A percentile compares a stretch with the other conserved stretches of the same genome.
Conservation (phyloP, 257 asterid genomes). For the Rhazya stricta region DNA sequence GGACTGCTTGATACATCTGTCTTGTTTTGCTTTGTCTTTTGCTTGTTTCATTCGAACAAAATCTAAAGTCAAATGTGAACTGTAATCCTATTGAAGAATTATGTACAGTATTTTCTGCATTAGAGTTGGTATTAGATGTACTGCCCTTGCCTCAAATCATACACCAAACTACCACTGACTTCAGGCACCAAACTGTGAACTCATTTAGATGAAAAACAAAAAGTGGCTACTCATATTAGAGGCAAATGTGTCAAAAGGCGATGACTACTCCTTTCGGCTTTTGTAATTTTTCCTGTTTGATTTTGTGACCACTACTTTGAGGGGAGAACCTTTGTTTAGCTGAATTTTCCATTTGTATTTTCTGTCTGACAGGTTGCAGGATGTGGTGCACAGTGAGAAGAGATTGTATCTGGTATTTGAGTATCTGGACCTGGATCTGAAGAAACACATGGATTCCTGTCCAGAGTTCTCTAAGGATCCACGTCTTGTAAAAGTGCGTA, state of each 20-base stretch:
- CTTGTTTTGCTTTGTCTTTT: neutral
- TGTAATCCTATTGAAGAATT: neutral
- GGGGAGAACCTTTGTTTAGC: neutral
- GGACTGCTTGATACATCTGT: neutral
- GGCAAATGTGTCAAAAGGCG: neutral
- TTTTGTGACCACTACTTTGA: neutral
- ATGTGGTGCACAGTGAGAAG: slow-evolving; percentile 93
- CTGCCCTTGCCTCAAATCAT: neutral
- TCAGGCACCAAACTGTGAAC: neutral
- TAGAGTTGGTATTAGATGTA: neutral
- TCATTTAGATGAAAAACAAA: neutral
- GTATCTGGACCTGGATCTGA: slow-evolving; percentile 94
- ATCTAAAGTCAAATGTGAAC: neutral
- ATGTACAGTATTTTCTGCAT: neutral
- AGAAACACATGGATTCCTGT: slow-evolving; percentile 95
- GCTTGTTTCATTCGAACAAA: neutral
- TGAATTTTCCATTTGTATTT: neutral
- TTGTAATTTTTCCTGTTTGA: neutral
- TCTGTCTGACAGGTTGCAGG: slow-evolving; percentile 70
- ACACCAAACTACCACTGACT: neutral
- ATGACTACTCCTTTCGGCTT: neutral
- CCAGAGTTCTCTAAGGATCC: slow-evolving; percentile 90
- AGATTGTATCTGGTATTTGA: slow-evolving; percentile 91
- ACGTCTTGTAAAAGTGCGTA: slow-evolving; percentile 66
- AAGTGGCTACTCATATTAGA: neutral